Percentiles rank a stretch among this genome's conserved stretches.
Evolutionary conservation across 371 early-diverging fungal genomes (phyloP).

Genomic region (Lichtheimia ramosa): DNA sequence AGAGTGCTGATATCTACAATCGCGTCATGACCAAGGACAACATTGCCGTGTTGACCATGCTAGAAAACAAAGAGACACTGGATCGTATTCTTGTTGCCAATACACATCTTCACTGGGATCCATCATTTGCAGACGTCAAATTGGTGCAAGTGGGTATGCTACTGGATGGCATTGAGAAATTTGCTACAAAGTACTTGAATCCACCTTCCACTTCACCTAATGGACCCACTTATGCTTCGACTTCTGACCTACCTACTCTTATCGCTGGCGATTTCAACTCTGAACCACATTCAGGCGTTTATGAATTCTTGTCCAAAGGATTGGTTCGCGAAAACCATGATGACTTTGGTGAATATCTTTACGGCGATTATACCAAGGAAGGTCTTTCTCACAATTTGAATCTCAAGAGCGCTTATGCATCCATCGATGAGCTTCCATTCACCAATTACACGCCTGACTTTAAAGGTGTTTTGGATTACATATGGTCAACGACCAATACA

Average conservation of each 20-base stretch:
- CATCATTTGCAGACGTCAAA: constrained; percentile 94
- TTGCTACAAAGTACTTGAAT: constrained; percentile 50
- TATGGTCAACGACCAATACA: constrained; percentile 88
- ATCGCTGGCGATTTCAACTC: constrained; percentile 99
- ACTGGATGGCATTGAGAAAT: constrained; percentile 82
- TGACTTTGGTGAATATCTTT: constrained; percentile 81
- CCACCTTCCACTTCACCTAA: constrained; percentile 22
- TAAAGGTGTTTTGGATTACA: constrained; percentile 95
- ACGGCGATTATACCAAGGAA: constrained; percentile 85
- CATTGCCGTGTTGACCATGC: constrained; percentile 84
- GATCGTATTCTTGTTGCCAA: constrained; percentile 85
- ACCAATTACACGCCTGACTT: constrained; percentile 96
- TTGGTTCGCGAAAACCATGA: constrained; percentile 74
- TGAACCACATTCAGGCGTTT: constrained; percentile 88
- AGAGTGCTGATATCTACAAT: constrained; percentile 91
- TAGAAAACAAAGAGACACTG: constrained; percentile 81
- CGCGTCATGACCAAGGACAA: constrained; percentile 98
- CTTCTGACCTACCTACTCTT: constrained; percentile 61
- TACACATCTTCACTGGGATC: constrained; percentile 95
- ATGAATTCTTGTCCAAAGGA: constrained; percentile 81
- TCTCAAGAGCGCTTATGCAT: constrained; percentile 82
- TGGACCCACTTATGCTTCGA: constrained; percentile 25
- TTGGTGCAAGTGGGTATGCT: constrained; percentile 96
- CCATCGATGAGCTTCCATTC: constrained; percentile 79
- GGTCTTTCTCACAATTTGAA: constrained; percentile 81